Conservation (phyloP, 176 grass and related monocot species). For the Sorghum bicolor region DNA sequence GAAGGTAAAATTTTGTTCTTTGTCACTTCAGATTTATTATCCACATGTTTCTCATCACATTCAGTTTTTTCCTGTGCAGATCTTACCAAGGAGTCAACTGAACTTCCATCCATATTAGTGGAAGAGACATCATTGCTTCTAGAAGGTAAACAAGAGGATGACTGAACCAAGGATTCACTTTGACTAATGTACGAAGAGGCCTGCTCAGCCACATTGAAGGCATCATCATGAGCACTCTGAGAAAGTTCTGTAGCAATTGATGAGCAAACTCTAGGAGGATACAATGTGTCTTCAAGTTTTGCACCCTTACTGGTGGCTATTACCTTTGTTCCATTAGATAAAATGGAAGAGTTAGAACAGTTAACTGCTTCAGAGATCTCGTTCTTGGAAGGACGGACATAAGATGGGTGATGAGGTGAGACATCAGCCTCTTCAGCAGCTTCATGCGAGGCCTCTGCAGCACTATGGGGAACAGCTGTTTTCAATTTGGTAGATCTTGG, state of each 20-base stretch:
- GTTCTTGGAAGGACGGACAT: constrained; percentile 27
- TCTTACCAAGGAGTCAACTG: constrained; percentile 30
- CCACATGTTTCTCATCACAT: constrained; percentile 30
- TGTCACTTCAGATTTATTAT: constrained; percentile 32
- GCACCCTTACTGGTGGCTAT: constrained; percentile 24
- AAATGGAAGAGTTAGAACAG: constrained; percentile 36
- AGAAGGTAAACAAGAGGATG: constrained; percentile 26
- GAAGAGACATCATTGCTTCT: constrained; percentile 28
- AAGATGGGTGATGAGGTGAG: constrained; percentile 12
- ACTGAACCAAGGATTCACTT: constrained; percentile 30
- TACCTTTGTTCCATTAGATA: constrained; percentile 20
- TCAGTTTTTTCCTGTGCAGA: constrained; percentile 32
- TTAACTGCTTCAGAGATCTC: constrained; percentile 30
- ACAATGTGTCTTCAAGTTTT: constrained; percentile 18
- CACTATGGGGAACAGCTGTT: constrained; percentile 24
- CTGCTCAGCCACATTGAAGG: constrained; percentile 16
- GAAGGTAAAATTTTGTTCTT: constrained; percentile 29
- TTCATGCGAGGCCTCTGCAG: constrained; percentile 31
- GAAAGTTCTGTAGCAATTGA: constrained; percentile 24
- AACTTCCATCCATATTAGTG: constrained; percentile 26
- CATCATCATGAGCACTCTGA: constrained; percentile 30
- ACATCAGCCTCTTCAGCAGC: constrained; percentile 22
- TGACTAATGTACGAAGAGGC: constrained; percentile 6
- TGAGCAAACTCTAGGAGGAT: constrained; percentile 22
- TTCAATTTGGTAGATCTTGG: constrained; percentile 45